These are phyloP conservation scores for Phyllosticta citriasiana DNA, from an alignment of 2,329 filamentous ascomycete species.

Conservation along the genomic window DNA sequence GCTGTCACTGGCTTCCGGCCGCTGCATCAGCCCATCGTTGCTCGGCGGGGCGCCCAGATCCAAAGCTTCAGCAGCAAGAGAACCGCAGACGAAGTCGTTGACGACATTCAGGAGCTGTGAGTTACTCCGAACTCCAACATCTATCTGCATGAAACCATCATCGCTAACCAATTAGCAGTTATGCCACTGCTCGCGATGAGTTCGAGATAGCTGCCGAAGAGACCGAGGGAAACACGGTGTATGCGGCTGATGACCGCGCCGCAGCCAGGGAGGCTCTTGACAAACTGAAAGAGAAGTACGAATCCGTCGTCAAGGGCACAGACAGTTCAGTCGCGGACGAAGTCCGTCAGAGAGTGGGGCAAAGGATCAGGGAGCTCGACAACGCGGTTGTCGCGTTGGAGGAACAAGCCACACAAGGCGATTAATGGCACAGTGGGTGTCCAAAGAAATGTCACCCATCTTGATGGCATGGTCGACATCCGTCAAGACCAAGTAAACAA, in stretches of 20 bases:
- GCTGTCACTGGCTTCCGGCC: not conserved
- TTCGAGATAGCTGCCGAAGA: constrained; percentile 44
- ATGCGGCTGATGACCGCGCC: constrained; percentile 44
- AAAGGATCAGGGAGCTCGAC: constrained; percentile 44
- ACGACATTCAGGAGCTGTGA: constrained; percentile 26
- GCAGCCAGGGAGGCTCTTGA: constrained; percentile 44
- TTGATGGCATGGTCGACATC: no score
- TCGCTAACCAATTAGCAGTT: constrained; percentile 8
- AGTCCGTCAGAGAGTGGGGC: constrained; percentile 41
- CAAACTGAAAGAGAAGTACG: constrained; percentile 39
- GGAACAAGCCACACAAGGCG: constrained; percentile 30
- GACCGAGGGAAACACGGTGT: constrained; percentile 44
- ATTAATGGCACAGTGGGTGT: not conserved
- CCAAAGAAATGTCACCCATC: not conserved
- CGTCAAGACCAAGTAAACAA: no score
- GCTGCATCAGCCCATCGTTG: not conserved
- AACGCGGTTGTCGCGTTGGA: constrained; percentile 42
- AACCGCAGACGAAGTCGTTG: constrained; percentile 20
- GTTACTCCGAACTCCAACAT: not conserved
- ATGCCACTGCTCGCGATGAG: constrained; percentile 29
- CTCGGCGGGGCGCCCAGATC: not conserved
- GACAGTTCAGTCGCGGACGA: constrained; percentile 37
- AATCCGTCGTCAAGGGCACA: constrained; percentile 30
- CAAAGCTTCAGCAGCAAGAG: constrained; percentile 6
- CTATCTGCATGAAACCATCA: no score